Evolutionary conservation across 768 basidiomycete genomes (phyloP).

Genomic region (Obba rivulosa): DNA sequence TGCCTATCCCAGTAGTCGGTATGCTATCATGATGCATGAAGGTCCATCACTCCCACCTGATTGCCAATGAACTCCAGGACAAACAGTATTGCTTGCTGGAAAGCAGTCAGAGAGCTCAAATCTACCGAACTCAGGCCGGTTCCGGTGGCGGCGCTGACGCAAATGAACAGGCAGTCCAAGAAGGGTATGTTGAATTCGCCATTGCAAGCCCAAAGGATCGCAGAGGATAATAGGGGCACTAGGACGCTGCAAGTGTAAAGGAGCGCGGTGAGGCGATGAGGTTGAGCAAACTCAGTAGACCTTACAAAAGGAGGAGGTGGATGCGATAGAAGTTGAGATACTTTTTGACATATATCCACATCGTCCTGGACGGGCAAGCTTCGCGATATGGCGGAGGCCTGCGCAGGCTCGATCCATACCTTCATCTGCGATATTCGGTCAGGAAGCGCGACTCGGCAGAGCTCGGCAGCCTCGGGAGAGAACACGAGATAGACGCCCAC

Average conservation of each 20-base stretch:
- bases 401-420: too few relatives aligned
- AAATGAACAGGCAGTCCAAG: conserved; percentile 35
- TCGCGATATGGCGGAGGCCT: too few relatives aligned
- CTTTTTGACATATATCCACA: conserved; percentile 1
- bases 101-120: conserved; percentile 22
- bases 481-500: too few relatives aligned
- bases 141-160: conserved; percentile 31
- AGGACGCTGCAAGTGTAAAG: conserved; percentile 5
- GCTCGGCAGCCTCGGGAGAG: too few relatives aligned
- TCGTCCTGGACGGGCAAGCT: too few relatives aligned
- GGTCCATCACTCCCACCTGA: conserved; percentile 12
- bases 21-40: not conserved
- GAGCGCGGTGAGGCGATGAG: not conserved
- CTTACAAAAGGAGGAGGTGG: conserved; percentile 26
- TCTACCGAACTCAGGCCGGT: conserved; percentile 26
- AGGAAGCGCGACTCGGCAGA: too few relatives aligned
- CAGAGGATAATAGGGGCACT: conserved; percentile 35
- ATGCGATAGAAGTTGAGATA: conserved; percentile 30
- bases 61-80: conserved; percentile 22
- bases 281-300: not conserved
- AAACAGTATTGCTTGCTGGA: conserved; percentile 24
- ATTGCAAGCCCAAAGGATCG: conserved; percentile 41
- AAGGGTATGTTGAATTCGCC: conserved; percentile 29
- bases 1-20: conserved; percentile 14
- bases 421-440: too few relatives aligned